Percentiles rank a stretch among this genome's conserved stretches.
Evolutionary conservation across 179 eudicot genomes (phyloP).

Genomic region (Camellia oleifera): DNA sequence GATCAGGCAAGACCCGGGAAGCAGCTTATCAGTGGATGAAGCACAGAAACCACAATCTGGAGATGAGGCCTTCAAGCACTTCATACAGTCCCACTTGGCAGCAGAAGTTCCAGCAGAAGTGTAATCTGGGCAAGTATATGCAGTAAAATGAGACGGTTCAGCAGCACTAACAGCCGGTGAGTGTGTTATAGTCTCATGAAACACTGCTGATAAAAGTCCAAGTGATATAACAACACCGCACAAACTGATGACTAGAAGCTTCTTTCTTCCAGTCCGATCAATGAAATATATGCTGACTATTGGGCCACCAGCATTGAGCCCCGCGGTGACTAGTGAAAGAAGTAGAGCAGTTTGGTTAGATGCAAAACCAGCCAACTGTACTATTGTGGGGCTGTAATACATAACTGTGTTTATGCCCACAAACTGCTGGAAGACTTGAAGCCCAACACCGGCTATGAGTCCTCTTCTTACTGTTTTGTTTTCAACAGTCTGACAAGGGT

Average conservation of each 20-base stretch:
- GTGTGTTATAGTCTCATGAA: slow-evolving; percentile 40
- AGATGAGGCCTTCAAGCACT: slow-evolving; percentile 43
- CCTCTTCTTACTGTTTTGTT: slow-evolving; percentile 53
- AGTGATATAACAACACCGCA: slow-evolving; percentile 43
- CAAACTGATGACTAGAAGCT: slow-evolving; percentile 48
- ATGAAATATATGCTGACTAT: slow-evolving; percentile 59
- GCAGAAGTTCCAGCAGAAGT: slow-evolving; percentile 15
- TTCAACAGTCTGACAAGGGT: slow-evolving; percentile 27
- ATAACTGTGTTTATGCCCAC: slow-evolving; percentile 69
- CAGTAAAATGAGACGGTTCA: slow-evolving; percentile 35
- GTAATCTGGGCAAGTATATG: slow-evolving; percentile 35
- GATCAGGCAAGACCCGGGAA: slow-evolving; percentile 52
- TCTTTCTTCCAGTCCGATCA: slow-evolving; percentile 54
- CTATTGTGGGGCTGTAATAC: slow-evolving; percentile 75
- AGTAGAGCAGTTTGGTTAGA: slow-evolving; percentile 63
- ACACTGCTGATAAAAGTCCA: slow-evolving; percentile 38
- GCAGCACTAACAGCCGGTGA: slow-evolving; percentile 41
- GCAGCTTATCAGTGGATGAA: slow-evolving; percentile 38
- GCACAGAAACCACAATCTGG: slow-evolving; percentile 56
- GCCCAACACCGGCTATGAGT: slow-evolving; percentile 58
- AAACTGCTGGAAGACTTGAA: slow-evolving; percentile 67
- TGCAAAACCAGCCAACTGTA: slow-evolving; percentile 60
- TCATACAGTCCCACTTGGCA: slow-evolving; percentile 46
- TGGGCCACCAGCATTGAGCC: slow-evolving; percentile 59
- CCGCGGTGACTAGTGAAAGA: slow-evolving; percentile 59